phyloP scores from a whole-genome alignment of 176 grass and related monocot species.

The Paspalum notatum region DNA sequence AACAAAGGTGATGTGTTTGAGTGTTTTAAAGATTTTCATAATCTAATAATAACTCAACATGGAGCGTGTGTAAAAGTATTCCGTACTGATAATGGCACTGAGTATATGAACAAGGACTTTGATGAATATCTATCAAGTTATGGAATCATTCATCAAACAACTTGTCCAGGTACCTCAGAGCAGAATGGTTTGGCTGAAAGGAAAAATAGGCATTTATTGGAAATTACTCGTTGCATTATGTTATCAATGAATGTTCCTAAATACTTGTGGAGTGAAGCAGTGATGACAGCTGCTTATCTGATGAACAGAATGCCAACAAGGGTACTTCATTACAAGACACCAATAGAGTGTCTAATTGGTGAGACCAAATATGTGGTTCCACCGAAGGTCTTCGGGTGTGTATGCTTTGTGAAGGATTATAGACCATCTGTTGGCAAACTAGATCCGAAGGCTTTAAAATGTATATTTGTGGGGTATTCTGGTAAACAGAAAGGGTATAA shows the following conservation, averaged over 20 bases:
- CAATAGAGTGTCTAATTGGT: conserved; percentile 9
- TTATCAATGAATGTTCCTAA: conserved; percentile 2
- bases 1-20: not conserved
- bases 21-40: conserved; percentile 11
- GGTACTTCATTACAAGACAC: not conserved
- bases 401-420: too few relatives aligned
- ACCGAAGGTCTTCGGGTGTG: not conserved
- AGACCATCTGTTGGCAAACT: not conserved
- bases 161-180: too few relatives aligned
- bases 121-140: too few relatives aligned
- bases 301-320: not conserved
- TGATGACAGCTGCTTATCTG: not conserved
- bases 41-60: not conserved
- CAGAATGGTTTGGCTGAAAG: too few relatives aligned
- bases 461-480: too few relatives aligned
- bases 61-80: not conserved
- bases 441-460: not conserved
- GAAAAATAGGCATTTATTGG: too few relatives aligned
- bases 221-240: not conserved
- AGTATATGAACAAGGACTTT: too few relatives aligned
- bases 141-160: too few relatives aligned
- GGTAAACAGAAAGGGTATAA: too few relatives aligned
- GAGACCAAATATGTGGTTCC: not conserved
- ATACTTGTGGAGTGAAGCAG: not conserved
- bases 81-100: not conserved